Evolutionary conservation across 169 alveolate species (phyloP), one percentile per base, ranked within the genome.

Genomic region (Prorocentrum cordatum): DNA sequence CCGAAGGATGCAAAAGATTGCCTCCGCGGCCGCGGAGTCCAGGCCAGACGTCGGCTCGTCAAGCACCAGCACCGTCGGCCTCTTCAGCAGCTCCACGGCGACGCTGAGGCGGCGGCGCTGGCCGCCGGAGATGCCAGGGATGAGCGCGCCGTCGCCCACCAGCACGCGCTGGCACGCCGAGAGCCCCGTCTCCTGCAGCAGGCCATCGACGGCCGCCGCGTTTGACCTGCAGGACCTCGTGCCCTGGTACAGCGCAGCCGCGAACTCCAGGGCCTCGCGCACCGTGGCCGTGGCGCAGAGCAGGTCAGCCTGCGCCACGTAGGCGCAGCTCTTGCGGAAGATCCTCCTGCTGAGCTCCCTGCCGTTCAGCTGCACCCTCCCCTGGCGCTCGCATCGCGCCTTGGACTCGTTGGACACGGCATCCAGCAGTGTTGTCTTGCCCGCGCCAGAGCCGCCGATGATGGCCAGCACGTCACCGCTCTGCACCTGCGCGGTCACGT

Each of bases 391-490:
- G 54, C 9, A 42, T 16, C 16, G n/a, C n/a, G n/a, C n/a, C 3
- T 59, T 59, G 24, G 45, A 10, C 31, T 10, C 10, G 86, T 59
- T 18, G 20, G 18, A 31, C 38, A 39, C 88, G 26, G 39, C 59
- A 45, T 77, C 88, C 64, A 77, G 35, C 2, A 77, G 88, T 0
- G 88, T 77, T 10, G 88, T 77, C 32, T 77, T 77, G n/a, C 88
- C 88, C 2, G 88, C 88, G 4, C 88, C 88, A 3, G 88, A 77
- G 24, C 88, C 88, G 4, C 88, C 88, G 33, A 77, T 59, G 75
- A 77, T 77, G n/a, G 88, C 88, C 75, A 77, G 33, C 61, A 77
- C 88, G 73, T 73, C 7, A 10, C 88, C 88, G 9, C 75, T 77
- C 45, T 73, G 88, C 27, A 77, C 88, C 45, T 77, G 88, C 24